Base-by-base conservation (phyloP, 805 yeast species). In the Wickerhamomyces strasburgensis region DNA sequence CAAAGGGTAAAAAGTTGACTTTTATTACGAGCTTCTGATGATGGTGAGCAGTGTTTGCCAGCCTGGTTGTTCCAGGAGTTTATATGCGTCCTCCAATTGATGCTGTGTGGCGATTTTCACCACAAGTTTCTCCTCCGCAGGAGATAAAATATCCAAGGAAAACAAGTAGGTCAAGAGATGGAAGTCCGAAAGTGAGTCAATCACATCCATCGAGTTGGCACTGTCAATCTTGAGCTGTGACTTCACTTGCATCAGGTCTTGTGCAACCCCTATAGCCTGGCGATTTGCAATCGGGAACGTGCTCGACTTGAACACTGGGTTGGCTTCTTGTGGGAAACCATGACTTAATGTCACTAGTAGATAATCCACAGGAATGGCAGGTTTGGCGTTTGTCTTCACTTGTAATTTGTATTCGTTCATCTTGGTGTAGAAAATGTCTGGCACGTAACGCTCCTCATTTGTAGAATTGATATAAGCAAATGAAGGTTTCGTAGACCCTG, bases 331-430 rank as follows among this genome's bases (percentile, higher is more conserved):
- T 2, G 96, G 95, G 72, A 93, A 90, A 3, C 98, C 96, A 58
- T 93, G 98, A 5, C 94, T 81, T 44, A 90, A 63, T 2, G 96
- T 80, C 1, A 90, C 95, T 36, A 93, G 62, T 42, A 88, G 60
- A 56, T 84, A 88, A 43, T 88, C 96, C n/a, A 84, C 88, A 2
- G 97, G 97, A 57, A 88, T 85, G 17, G 93, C 84, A 1, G 96
- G 96, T 51, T 82, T 82, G 2, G 96, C 95, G 54, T 85, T 83
- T 29, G 78, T 75, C 51, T 87, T 87, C n/a, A 93, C 94, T 26
- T 86, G 78, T 21, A 87, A 65, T 4, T 85, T 85, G 61, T 93
- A 93, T 62, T 93, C 97, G 56, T 93, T 93, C 42, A 76, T 72
- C 56, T 76, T 79, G 60, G 79, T 78, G 67, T 83, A 93, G 53